Percentiles rank a stretch among this genome's conserved stretches.
Conservation (phyloP, 805 yeast genomes). For the Teunomyces lycoperdinae region DNA sequence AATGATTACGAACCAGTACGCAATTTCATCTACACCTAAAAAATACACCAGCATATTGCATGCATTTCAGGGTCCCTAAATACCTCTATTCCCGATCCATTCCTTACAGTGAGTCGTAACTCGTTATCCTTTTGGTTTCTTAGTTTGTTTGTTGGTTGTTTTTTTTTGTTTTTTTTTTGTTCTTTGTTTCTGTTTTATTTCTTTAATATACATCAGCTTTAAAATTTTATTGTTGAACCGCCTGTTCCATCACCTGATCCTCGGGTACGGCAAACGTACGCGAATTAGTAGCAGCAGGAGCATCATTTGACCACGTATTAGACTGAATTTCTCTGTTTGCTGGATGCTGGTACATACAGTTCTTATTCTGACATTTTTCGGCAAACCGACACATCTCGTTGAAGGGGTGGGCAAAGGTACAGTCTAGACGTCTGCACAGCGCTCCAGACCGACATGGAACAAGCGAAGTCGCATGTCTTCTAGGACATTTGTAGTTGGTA, state of each 20-base stretch:
- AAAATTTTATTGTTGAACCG: constrained; percentile 11
- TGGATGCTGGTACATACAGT: constrained; percentile 78
- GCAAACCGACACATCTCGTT: constrained; percentile 80
- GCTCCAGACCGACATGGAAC: constrained; percentile 81
- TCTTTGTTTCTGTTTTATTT: constrained; percentile 5
- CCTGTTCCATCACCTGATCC: constrained; percentile 62
- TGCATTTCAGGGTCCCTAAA: background rate
- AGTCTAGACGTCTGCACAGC: constrained; percentile 73
- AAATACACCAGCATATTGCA: background rate
- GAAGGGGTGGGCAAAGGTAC: constrained; percentile 80
- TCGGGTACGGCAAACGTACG: constrained; percentile 79
- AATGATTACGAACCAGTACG: background rate
- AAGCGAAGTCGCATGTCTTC: constrained; percentile 76
- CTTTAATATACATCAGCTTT: constrained; percentile 3
- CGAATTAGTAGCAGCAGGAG: constrained; percentile 44
- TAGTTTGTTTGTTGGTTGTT: constrained; percentile 6
- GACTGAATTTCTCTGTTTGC: constrained; percentile 54
- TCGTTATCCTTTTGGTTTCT: background rate
- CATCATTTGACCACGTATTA: constrained; percentile 36
- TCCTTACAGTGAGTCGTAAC: background rate
- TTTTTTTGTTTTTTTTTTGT: constrained; percentile 1
- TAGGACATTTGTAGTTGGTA: constrained; percentile 74
- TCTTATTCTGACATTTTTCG: constrained; percentile 63
- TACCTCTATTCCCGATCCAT: background rate
- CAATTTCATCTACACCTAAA: background rate